Conservation (phyloP, 140 eudicot species). For the Cichorium intybus region DNA sequence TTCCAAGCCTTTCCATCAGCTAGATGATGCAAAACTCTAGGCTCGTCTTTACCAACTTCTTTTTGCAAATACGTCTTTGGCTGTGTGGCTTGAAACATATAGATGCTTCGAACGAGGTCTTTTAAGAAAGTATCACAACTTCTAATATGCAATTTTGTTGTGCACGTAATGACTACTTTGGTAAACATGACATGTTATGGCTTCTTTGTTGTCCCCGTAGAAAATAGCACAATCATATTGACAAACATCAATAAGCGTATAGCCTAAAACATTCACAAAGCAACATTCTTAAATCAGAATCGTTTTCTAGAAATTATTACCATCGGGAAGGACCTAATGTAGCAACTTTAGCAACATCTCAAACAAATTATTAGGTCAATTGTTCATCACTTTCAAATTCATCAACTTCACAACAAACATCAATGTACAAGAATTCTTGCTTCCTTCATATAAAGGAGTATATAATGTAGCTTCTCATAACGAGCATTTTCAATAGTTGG, state of each 20-base stretch:
- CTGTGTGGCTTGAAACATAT: no score
- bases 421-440: conserved; percentile 3
- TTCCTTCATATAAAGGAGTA: conserved; percentile 2
- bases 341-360: conserved; percentile 1
- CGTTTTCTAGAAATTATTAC: neutral
- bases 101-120: neutral
- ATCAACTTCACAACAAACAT: conserved; percentile 1
- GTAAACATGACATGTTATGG: neutral
- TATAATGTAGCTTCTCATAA: neutral
- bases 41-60: neutral
- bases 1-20: conserved; percentile 2
- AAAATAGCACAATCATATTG: conserved; percentile 6
- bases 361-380: neutral
- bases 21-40: neutral
- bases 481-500: neutral
- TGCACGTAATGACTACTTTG: neutral
- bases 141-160: no score
- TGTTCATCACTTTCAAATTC: conserved; percentile 6
- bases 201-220: conserved; percentile 1
- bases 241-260: conserved; percentile 3
- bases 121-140: neutral
- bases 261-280: conserved; percentile 3
- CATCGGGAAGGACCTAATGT: neutral
- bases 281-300: conserved; percentile 2
- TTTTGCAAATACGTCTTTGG: conserved; percentile 3